Evolutionary conservation across 345 rosid genomes (phyloP).

Genomic region (Eucalyptus pumila): DNA sequence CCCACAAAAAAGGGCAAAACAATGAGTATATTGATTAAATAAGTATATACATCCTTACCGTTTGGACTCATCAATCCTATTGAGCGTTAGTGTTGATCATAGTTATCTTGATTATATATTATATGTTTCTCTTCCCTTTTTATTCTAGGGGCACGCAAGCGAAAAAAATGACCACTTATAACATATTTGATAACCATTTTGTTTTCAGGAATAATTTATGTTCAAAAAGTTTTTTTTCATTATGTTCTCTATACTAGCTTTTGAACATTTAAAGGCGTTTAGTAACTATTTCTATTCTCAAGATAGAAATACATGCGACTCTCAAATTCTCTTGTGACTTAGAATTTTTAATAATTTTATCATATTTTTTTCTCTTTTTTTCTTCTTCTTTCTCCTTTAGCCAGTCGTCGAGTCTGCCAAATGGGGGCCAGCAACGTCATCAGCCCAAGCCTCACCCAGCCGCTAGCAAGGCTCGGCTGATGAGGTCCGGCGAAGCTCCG

Average conservation of each 20-base stretch:
- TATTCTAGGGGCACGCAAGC: neutral
- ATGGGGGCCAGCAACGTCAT: accelerated
- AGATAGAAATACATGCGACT: no score
- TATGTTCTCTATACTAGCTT: no score
- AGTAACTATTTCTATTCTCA: accelerated
- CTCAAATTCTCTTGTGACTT: no score
- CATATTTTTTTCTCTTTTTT: accelerated
- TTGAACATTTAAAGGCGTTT: accelerated
- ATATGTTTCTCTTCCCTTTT: neutral
- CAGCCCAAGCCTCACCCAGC: accelerated
- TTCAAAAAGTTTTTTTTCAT: no score
- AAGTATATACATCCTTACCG: neutral
- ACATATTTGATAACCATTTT: accelerated
- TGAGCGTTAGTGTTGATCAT: neutral
- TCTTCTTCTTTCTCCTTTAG: no score
- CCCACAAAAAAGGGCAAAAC: neutral
- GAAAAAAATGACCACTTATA: accelerated
- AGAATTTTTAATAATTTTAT: no score
- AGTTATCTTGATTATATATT: neutral
- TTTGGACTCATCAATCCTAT: neutral
- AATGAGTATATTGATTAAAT: neutral
- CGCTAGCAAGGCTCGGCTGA: accelerated
- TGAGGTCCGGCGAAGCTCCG: accelerated
- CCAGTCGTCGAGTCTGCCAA: accelerated
- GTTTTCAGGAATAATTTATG: accelerated